Evolutionary conservation across 176 grass and related monocot species (phyloP).

Genomic region (Aegilops tauschii): DNA sequence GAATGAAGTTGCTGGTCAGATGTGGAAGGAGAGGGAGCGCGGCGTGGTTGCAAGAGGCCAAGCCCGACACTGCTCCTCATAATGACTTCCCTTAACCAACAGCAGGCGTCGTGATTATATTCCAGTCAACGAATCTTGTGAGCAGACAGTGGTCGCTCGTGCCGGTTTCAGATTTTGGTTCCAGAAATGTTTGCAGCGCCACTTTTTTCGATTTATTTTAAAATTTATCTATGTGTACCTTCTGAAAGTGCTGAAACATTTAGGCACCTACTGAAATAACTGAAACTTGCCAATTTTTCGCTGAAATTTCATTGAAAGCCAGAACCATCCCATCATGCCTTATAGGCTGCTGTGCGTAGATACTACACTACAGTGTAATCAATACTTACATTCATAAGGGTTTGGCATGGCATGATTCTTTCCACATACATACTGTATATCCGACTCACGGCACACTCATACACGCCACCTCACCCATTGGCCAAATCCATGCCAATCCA

Average conservation of each 20-base stretch:
- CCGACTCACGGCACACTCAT: conserved; percentile 44
- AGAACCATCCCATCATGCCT: no score
- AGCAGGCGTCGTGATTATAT: neutral
- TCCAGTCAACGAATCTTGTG: conserved; percentile 7
- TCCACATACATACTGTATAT: neutral
- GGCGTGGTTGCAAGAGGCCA: neutral
- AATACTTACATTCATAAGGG: neutral
- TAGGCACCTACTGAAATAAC: no score
- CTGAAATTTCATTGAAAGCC: no score
- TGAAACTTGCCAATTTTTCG: no score
- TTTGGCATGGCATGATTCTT: neutral
- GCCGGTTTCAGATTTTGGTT: no score
- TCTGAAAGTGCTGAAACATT: no score
- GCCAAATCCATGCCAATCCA: neutral
- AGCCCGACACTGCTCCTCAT: neutral
- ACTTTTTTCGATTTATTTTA: no score
- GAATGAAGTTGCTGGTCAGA: neutral
- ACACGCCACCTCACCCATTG: conserved; percentile 24
- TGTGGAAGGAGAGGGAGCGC: neutral
- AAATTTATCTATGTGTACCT: no score
- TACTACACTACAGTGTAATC: no score
- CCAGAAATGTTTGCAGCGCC: no score
- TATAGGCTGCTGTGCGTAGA: no score
- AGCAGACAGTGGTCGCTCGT: no score
- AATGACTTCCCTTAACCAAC: neutral